Base-by-base conservation (phyloP, 805 yeast genomes). In the Lachancea nothofagi region DNA sequence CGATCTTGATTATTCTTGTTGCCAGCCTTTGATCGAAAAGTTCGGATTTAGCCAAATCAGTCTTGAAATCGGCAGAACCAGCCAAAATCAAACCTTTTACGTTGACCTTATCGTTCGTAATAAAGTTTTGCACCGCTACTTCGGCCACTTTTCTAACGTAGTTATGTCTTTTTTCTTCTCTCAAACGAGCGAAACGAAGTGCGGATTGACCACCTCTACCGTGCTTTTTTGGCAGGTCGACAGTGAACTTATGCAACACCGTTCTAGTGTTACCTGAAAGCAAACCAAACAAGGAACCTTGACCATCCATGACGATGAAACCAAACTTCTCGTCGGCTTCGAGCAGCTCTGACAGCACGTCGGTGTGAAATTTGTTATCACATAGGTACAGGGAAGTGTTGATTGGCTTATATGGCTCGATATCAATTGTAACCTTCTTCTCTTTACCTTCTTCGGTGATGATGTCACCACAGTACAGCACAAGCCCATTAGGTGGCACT, bases 141-240 rank as follows among this genome's bases (percentile, higher is more conserved):
- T 93, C 99, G 36, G 97, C 96, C 34, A 93, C 98, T 61, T 93
- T 93, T 69, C 99, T 79, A 46, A 93, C 94, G 69, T 93, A 93
- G 66, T 93, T 93, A 67, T 93, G 99, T 73, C 99, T 87, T 66
- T 93, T 93, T 69, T 93, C 98, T 55, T 93, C 98, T 77, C 99
- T 84, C 66, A 93, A 75, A 75, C 99, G 89, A 19, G 97, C 82
- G 74, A 93, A 93, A 86, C 99, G 97, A 54, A 93, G 64, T 32
- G 99, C 98, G 47, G 99, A 93, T 72, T 93, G 98, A 83, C 98
- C 98, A 84, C 98, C 98, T 77, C 98, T 84, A 59, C 98, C 98
- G 74, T 93, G 98, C 86, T 93, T 93, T 74, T 93, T 93, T 56
- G 99, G 99, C 56, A 93, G 74, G 66, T 93, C 99, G 41, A 93